Conservation (phyloP, 1,284 basidiomycete species). For the Exsudoporus floridanus region DNA sequence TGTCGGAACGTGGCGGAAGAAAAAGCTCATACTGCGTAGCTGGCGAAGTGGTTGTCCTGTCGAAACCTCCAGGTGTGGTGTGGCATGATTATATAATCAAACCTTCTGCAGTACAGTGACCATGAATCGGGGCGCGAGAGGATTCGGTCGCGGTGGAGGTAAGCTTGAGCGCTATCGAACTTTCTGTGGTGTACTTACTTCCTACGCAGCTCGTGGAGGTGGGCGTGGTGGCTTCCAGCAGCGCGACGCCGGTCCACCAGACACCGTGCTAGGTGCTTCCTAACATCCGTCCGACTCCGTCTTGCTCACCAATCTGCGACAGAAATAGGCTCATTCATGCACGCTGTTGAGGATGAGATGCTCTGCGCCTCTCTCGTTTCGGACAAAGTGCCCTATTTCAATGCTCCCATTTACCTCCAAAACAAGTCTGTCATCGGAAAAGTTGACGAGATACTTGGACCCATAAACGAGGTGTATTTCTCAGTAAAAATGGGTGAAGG, state of each 20-base stretch:
- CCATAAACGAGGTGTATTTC: conserved; percentile 99
- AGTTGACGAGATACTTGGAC: conserved; percentile 95
- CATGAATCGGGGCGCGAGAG: conserved; percentile 53
- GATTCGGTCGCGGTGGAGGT: conserved; percentile 47
- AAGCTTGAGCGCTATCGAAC: conserved; percentile 4
- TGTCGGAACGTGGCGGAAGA: conserved; percentile 27
- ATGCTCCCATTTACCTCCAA: conserved; percentile 97
- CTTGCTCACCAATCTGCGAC: conserved; percentile 1
- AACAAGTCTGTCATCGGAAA: conserved; percentile 97
- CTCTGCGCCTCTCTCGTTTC: conserved; percentile 84
- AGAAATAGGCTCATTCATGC: conserved; percentile 90
- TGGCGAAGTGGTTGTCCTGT: not conserved
- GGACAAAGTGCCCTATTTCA: conserved; percentile 98
- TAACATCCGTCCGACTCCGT: not conserved
- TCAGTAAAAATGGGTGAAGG: conserved; percentile 97
- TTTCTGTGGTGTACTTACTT: conserved; percentile 10
- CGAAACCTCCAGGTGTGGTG: too few species aligned
- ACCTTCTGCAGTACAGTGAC: not conserved
- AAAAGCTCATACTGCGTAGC: conserved; percentile 31
- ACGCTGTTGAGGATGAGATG: conserved; percentile 99
- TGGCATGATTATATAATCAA: conserved; percentile 17
- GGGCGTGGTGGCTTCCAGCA: conserved; percentile 70
- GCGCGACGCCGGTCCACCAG: conserved; percentile 80
- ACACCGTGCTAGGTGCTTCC: conserved; percentile 72
- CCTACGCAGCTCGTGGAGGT: conserved; percentile 46